phyloP scores from a whole-genome alignment of 305 asterid genomes.

The Fraxinus velutina region DNA sequence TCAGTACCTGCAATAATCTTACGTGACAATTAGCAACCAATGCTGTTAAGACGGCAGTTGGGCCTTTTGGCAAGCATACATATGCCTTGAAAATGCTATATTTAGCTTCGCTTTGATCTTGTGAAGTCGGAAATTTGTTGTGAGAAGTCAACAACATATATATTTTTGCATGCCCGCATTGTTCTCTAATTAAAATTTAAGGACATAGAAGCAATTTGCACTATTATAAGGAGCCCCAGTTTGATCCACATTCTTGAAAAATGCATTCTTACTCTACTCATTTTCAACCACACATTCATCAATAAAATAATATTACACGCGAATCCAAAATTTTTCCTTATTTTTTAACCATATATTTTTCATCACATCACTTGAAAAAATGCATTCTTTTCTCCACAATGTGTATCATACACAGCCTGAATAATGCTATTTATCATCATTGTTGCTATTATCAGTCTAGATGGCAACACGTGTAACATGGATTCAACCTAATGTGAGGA shows the following conservation, averaged over 20 bases:
- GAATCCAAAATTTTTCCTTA: too few relatives aligned
- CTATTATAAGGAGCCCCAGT: not conserved
- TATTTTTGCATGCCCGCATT: not conserved
- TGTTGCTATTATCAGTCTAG: not conserved
- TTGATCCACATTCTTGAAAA: too few relatives aligned
- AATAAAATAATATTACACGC: too few relatives aligned
- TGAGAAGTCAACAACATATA: not conserved
- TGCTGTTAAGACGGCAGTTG: not conserved
- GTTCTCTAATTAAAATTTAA: not conserved
- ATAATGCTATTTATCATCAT: not conserved
- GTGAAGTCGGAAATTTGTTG: not conserved
- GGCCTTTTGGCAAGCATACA: not conserved
- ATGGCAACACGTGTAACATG: not conserved
- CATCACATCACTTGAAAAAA: too few relatives aligned
- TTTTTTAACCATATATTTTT: too few relatives aligned
- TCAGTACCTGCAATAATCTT: not conserved
- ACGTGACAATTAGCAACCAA: not conserved
- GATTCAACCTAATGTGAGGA: not conserved
- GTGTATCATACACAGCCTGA: not conserved
- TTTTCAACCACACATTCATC: too few relatives aligned
- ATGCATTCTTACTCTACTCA: too few relatives aligned
- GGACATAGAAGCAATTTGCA: not conserved
- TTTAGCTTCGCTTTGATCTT: not conserved
- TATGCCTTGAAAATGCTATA: too few relatives aligned
- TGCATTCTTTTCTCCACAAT: too few relatives aligned